Percentiles rank a stretch among this genome's conserved stretches.
These are phyloP conservation scores for Huntiella moniliformis DNA, from an alignment of 2,329 filamentous ascomycete genomes.

Conservation along the genomic window DNA sequence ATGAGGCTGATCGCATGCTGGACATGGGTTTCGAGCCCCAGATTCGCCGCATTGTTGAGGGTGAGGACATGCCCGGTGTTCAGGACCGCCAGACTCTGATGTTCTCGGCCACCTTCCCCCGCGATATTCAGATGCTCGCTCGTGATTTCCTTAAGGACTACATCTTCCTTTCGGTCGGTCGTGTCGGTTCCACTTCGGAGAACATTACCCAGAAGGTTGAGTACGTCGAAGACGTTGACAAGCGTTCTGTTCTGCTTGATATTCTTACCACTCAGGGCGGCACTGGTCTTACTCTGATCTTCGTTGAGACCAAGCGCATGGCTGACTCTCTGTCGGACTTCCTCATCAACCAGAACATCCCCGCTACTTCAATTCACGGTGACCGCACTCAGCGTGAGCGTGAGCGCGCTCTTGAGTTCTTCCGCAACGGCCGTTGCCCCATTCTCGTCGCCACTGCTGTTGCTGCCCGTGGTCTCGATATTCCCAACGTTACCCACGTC, in stretches of 20 bases:
- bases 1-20: slow-evolving; percentile 99
- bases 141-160: slow-evolving; percentile 99
- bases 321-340: slow-evolving; percentile 95
- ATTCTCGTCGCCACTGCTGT: slow-evolving; percentile 95
- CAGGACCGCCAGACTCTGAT: slow-evolving; percentile 88
- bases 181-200: slow-evolving; percentile 98
- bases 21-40: slow-evolving; percentile 99
- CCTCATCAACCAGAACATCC: slow-evolving; percentile 96
- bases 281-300: slow-evolving; percentile 79
- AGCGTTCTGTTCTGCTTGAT: slow-evolving; percentile 91
- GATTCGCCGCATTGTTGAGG: slow-evolving; percentile 95
- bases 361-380: slow-evolving; percentile 94
- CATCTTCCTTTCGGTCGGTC: slow-evolving; percentile 94
- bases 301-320: slow-evolving; percentile 99
- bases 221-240: slow-evolving; percentile 92
- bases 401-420: slow-evolving; percentile 93
- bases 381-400: slow-evolving; percentile 97
- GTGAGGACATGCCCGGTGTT: slow-evolving; percentile 87
- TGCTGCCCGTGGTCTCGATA: slow-evolving; percentile 77
- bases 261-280: slow-evolving; percentile 85
- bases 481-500: slow-evolving; percentile 90
- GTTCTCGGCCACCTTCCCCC: slow-evolving; percentile 98
- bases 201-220: slow-evolving; percentile 99
- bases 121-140: slow-evolving; percentile 97
- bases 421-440: slow-evolving; percentile 86